Base-by-base conservation (phyloP, 2,329 filamentous ascomycete genomes). In the Thermoascus crustaceus region DNA sequence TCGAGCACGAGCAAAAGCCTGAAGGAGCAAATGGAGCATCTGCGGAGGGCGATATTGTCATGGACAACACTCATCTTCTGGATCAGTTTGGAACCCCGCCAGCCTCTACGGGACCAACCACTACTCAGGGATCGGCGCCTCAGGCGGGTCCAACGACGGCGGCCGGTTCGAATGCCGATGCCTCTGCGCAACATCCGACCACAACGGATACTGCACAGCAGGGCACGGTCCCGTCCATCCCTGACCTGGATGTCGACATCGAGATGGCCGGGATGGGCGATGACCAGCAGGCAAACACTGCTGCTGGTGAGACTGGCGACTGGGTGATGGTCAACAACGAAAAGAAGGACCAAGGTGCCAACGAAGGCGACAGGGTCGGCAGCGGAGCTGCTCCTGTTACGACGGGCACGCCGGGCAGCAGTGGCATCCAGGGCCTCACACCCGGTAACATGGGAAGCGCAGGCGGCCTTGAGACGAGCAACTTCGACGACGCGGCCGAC, bases 251-350 rank as follows among this genome's bases (percentile, higher is more conserved):
- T 39, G 48, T 61, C 7, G 63, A 68, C 22, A 60, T 76, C 40
- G 71, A 72, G 41, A 72, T 85, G 75, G 31, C 39, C 10, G 73
- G 73, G 37, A 70, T 73, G 17, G 61, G 68, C 10, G 60, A 58
- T 21, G 44, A 40, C 17, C 50, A 50, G 20, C 55, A 61, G 25
- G 53, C 57, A 13, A 56, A 61, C 13, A 52, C 60, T 7, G 54
- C 54, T 25, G 55, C 57, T 9, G 69, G 68, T 11, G 68, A 72
- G 8, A 72, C 67, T 13, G 79, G 74, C 19, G 83, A 87, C 44
- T 87, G 82, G 82, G 78, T 86, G 3, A 79, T 87, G 38, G 76
- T 87, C 19, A 75, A 79, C 37, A 80, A 82, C 44, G 76, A 75
- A 30, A 63, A 63, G 25, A 69, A 64, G 46, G 46, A 44, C 61